Base-by-base conservation (phyloP, 2,329 filamentous ascomycete species). In the Diplodia corticola region DNA sequence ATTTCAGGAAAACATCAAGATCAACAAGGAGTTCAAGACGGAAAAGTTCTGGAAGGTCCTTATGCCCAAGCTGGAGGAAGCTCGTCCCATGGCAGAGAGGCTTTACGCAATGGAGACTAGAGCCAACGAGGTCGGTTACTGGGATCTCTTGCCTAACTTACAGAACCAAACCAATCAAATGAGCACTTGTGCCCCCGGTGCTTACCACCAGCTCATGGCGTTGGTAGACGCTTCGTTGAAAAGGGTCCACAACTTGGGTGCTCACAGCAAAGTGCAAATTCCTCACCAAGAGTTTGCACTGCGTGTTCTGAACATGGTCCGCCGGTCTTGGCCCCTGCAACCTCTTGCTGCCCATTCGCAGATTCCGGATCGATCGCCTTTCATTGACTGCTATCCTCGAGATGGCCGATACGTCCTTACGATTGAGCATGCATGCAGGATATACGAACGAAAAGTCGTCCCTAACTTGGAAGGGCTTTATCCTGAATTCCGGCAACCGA, bases 1-100 rank as follows among this genome's bases (percentile, higher is more conserved):
- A 1, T 81, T 78, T 68, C 73, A 75, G 20, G 73, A 75, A 26
- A 74, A 77, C 22, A 70, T 80, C 37, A 74, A 75, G 20, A 79
- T 80, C 24, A 75, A 78, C 48, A 78, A 77, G 65, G 74, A 74
- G 12, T 60, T 60, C 55, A 69, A 73, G 9, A 75, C 71, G 40
- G 67, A 71, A 4, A 70, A 73, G 53, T 69, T 71, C 9, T 77
- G 75, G 74, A 68, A 70, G 20, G 65, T 68, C 13, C 68, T 77
- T 28, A 60, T 67, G 57, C 33, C 60, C 7, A 77, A 77, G 63
- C 69, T 77, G 30, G 54, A 68, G 26, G 63, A 67, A 13, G 70
- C 73, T 26, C 68, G 73, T 50, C 67, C 53, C 12, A 67, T 70
- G 17, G 74, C 72, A 3, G 70, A 74, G 61, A 60, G 49, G 15